These are phyloP conservation scores for Tuber brumale DNA, from an alignment of 495 filamentous ascomycete genomes.

Conservation along the genomic window DNA sequence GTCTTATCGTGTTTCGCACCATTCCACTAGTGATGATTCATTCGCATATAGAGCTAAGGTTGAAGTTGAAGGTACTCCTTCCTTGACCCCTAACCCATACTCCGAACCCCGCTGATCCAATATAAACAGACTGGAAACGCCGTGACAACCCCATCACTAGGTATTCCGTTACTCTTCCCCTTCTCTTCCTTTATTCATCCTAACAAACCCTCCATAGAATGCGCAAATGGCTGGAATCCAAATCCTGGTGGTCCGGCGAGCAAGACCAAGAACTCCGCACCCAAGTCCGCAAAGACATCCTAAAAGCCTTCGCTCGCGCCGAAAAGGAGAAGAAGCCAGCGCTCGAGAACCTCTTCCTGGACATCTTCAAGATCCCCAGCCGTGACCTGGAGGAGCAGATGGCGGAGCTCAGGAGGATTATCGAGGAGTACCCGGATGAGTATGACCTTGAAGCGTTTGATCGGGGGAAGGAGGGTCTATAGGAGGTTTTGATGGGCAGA, in stretches of 20 bases:
- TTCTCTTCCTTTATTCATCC: too few relatives aligned
- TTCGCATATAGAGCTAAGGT: slow-evolving; percentile 91
- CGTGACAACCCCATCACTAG: slow-evolving; percentile 90
- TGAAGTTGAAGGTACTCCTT: slow-evolving; percentile 63
- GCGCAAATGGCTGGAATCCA: slow-evolving; percentile 77
- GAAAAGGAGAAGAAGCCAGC: slow-evolving; percentile 86
- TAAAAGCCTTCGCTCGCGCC: slow-evolving; percentile 78
- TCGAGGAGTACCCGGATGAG: slow-evolving; percentile 85
- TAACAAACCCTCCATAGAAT: slow-evolving; percentile 42
- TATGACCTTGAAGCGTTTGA: slow-evolving; percentile 80
- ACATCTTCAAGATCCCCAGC: slow-evolving; percentile 80
- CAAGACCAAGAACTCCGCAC: slow-evolving; percentile 73
- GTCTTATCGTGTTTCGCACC: slow-evolving; percentile 94
- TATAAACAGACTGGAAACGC: slow-evolving; percentile 71
- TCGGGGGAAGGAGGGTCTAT: slow-evolving; percentile 63
- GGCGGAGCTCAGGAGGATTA: slow-evolving; percentile 62
- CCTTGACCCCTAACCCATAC: neutral
- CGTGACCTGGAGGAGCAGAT: slow-evolving; percentile 76
- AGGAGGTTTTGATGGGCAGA: neutral
- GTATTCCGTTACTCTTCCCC: neutral
- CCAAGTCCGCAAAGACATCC: slow-evolving; percentile 63
- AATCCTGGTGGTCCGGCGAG: slow-evolving; percentile 44
- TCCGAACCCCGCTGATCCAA: neutral
- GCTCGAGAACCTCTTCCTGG: slow-evolving; percentile 70
- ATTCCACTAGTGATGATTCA: slow-evolving; percentile 95